These are phyloP conservation scores for Colletotrichum gigasporum DNA, from an alignment of 2,329 filamentous ascomycete species.

Conservation along the genomic window DNA sequence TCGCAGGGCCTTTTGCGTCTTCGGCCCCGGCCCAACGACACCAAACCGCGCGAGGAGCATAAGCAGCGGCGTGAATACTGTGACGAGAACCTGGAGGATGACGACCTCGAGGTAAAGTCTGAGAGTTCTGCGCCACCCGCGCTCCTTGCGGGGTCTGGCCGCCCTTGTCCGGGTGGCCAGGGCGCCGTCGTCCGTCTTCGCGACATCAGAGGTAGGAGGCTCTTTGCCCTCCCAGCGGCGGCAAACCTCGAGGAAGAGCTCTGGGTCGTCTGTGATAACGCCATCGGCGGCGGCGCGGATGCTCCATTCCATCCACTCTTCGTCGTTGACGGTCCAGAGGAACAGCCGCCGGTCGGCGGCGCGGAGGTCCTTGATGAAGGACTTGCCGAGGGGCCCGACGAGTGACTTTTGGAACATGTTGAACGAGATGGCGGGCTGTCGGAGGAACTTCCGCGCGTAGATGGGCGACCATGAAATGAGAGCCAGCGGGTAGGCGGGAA, in stretches of 20 bases:
- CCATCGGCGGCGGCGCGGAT: constrained; percentile 75
- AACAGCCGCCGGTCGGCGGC: constrained; percentile 65
- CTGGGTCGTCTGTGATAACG: constrained; percentile 86
- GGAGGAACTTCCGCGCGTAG: constrained; percentile 78
- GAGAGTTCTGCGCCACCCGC: background rate
- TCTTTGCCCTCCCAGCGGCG: background rate
- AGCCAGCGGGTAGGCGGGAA: constrained; percentile 71
- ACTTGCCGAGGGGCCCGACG: constrained; percentile 71
- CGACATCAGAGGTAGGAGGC: too few species aligned
- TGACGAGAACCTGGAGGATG: constrained; percentile 13
- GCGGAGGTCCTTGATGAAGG: constrained; percentile 71
- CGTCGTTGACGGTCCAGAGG: constrained; percentile 89
- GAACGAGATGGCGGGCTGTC: constrained; percentile 74
- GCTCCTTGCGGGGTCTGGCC: background rate
- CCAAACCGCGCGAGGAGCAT: constrained; percentile 23
- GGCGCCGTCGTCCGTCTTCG: too few species aligned
- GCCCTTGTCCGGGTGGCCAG: background rate
- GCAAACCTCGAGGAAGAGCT: constrained; percentile 71
- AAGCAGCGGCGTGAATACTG: constrained; percentile 23
- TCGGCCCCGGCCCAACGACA: constrained; percentile 17
- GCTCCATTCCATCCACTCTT: constrained; percentile 83
- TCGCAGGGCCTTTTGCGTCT: constrained; percentile 14
- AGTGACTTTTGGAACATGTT: constrained; percentile 79
- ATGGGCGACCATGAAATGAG: constrained; percentile 73
- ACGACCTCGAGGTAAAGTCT: constrained; percentile 18